phyloP scores from a whole-genome alignment of 345 rosid genomes.

The Syzygium aromaticum region DNA sequence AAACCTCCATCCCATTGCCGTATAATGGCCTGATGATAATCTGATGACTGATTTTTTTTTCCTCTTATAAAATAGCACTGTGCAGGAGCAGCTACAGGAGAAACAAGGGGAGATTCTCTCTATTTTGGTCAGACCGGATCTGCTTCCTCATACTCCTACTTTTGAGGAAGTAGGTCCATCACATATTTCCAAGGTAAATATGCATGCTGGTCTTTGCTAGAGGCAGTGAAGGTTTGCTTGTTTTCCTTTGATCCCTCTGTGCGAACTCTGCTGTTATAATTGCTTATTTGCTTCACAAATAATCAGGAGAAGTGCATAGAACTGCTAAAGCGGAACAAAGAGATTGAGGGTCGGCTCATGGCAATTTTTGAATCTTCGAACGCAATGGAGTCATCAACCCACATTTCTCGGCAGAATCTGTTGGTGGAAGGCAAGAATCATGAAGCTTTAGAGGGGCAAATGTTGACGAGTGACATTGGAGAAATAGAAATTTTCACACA shows the following conservation, averaged over 20 bases:
- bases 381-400: background rate
- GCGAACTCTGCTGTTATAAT: background rate
- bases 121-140: background rate
- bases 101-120: background rate
- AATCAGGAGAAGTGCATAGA: conserved; percentile 5
- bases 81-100: background rate
- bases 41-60: background rate
- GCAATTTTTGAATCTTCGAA: background rate
- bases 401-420: background rate
- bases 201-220: background rate
- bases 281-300: background rate
- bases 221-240: background rate
- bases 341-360: background rate
- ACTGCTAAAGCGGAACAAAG: background rate
- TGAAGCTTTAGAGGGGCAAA: background rate
- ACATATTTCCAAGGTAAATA: conserved; percentile 10
- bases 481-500: background rate
- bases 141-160: background rate
- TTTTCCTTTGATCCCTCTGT: background rate
- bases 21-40: background rate
- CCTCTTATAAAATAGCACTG: background rate
- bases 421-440: background rate
- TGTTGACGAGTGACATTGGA: background rate
- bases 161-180: background rate
- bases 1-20: background rate